Base-by-base conservation (phyloP, 2,329 filamentous ascomycete species). In the Colletotrichum liriopes region DNA sequence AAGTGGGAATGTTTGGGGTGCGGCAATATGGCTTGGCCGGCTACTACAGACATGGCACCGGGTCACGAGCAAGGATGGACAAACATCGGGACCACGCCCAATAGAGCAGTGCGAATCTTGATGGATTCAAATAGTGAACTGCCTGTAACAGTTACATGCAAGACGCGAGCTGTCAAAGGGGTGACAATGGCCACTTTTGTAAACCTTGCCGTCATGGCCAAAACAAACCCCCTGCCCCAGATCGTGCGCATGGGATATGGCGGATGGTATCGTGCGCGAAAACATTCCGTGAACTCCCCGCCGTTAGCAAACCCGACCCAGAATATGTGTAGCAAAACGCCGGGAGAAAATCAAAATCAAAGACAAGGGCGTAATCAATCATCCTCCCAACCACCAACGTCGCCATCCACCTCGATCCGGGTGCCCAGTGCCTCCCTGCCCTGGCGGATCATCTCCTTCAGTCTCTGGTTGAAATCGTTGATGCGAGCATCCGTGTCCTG, bases 381-480 rank as follows among this genome's bases (percentile, higher is more conserved):
- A 54, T 83, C 85, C 63, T 85, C 84, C 82, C 84, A 86, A 0
- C 76, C 75, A 23, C 76, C 78, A 23, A 80, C 83, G 47, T 83
- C 80, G 35, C 83, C 83, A 49, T 90, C 87, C 54, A 94, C 87
- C 78, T 93, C 91, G 61, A 94, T 85, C 51, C 86, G 93, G 26
- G 93, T 93, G 2, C 92, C 95, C 23, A 99, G 83, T 1, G 96
- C 96, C 81, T 96, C 93, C 76, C 93, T 93, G 0, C 95, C 96
- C 81, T 98, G 93, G 2, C 92, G 88, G 66, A 99, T 97, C 93
- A 99, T 94, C 43, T 92, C 93, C 78, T 93, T 90, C 59, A 98
- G 84, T 76, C 93, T 91, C 59, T 90, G 87, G 79, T 96, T 97
- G 82, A 98, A 91, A 35, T 92, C 90, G 60, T 91, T 91, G 76